Percentiles rank a stretch among this genome's conserved stretches.
Evolutionary conservation across 208 protist genomes (phyloP).

Genomic region (Eutreptiella sp.): DNA sequence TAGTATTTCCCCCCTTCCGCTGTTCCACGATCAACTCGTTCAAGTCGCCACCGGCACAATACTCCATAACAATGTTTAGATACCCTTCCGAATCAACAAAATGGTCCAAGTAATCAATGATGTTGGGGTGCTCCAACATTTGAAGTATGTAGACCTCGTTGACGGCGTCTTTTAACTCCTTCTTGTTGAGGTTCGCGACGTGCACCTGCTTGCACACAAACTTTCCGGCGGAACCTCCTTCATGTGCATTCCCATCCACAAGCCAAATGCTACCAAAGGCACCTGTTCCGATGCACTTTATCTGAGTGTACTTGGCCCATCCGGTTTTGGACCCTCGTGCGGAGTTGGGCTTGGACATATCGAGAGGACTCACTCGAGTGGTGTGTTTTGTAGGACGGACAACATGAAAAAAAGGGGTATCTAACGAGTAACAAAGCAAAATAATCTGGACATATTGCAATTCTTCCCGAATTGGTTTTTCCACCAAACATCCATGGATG

Average conservation of each 20-base stretch:
- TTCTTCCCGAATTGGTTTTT: too few species aligned
- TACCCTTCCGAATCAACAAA: constrained; percentile 31
- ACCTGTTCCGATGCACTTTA: constrained; percentile 12
- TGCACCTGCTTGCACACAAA: constrained; percentile 12
- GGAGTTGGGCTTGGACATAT: too few species aligned
- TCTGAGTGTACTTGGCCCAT: constrained; percentile 9
- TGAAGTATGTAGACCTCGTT: constrained; percentile 27
- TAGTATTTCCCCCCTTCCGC: not conserved
- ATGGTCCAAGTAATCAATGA: constrained; percentile 29
- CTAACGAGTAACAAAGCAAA: too few species aligned
- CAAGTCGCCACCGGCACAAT: constrained; percentile 27
- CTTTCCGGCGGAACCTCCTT: not conserved
- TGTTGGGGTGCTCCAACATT: constrained; percentile 32
- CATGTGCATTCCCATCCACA: constrained; percentile 3
- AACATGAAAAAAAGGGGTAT: too few species aligned
- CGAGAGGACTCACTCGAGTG: too few species aligned
- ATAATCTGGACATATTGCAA: too few species aligned
- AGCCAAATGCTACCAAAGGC: constrained; percentile 9
- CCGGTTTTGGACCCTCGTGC: too few species aligned
- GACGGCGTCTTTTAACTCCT: constrained; percentile 8
- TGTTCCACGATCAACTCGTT: constrained; percentile 16
- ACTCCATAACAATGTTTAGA: constrained; percentile 41
- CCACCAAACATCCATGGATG: too few species aligned
- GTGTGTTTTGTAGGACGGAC: too few species aligned
- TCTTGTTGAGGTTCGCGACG: constrained; percentile 8